Evolutionary conservation across 2,329 filamentous ascomycete genomes (phyloP), one percentile per base, ranked within the genome.

Genomic region (Penicillium sp.): DNA sequence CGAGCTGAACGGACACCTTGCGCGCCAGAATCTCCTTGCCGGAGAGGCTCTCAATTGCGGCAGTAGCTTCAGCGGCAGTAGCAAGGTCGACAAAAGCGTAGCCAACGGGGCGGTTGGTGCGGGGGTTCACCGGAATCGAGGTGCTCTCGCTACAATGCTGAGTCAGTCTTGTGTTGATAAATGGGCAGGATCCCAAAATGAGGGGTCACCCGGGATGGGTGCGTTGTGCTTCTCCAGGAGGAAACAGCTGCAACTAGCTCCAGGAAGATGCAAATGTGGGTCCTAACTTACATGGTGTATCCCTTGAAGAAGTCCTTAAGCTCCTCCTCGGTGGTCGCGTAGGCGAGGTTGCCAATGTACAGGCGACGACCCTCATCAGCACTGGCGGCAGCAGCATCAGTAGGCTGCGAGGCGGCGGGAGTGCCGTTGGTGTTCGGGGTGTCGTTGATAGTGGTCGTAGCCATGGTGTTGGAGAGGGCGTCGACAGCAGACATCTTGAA

Each of bases 331-430:
- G 93, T 97, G 89, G 95, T 98, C 89, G 94, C 93, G 82, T 99
- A 99, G 77, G 95, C 95, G 88, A 99, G 91, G 87, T 99, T 99
- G 86, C 95, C 95, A 85, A 99, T 98, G 85, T 99, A 99, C 76
- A 99, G 90, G 85, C 95, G 92, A 85, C 95, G 92, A 81, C 95
- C 94, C 87, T 99, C 95, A 82, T 94, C 93, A 81, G 95, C 95
- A 84, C 93, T 97, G 83, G 93, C 92, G 81, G 95, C 89, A 78
- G 95, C 93, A 80, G 93, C 93, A 81, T 97, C 93, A 79, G 92
- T 68, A 42, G 72, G 90, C 82, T 90, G 86, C 75, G 89, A 85
- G 76, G 86, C 83, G 81, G 86, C 83, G 81, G 91, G 85, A 69
- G 88, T 78, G 71, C 83, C 84, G 76, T 81, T 83, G 71, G 76